Evolutionary conservation across 1,284 basidiomycete genomes (phyloP), one percentile per base, ranked within the genome.

Genomic region (Stygiomarasmius scandens): DNA sequence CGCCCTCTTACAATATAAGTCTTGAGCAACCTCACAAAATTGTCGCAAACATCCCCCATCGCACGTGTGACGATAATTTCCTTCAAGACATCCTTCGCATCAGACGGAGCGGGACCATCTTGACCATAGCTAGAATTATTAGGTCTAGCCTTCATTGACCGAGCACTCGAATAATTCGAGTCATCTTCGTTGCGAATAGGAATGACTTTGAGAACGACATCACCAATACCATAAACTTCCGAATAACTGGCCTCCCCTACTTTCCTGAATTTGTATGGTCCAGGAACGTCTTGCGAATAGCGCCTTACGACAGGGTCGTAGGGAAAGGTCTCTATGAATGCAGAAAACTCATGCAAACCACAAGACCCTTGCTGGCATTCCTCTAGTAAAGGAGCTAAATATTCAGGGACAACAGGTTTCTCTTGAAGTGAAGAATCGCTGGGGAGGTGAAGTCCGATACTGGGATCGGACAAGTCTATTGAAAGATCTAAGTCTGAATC

Each of bases 201-300:
- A 23, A 97, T 87, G 49, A 96, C 81, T 75, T 97, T 97, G 64
- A 96, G 78, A 16, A 96, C 94, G 34, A 93, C 85, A 63, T 89
- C 84, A 1, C 87, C 86, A 50, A 95, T 86, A 3, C 89, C 89
- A 74, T 94, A 99, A n/a, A 99, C 97, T 69, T 99, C 96, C 0
- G 95, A 97, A 72, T 92, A 99, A 49, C 92, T 95, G 11, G 96
- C 96, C 74, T 99, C 96, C 47, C 96, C 96, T 54, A 98, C 88
- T 74, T 99, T 99, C 61, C 76, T 78, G 71, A 93, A 92, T 12
- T 62, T 57, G 8, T 63, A 36, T 8, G 65, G 56, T 36, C 51
- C 66, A 16, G 63, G 32, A 4, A 49, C 22, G 11, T 38, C 32
- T 10, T 29, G 48, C 8, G 47, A 58, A 19, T 67, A 65, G 20